Evolutionary conservation across 1,284 basidiomycete species (phyloP), one percentile per base, ranked within the genome.

Genomic region (Schizophyllum commune): DNA sequence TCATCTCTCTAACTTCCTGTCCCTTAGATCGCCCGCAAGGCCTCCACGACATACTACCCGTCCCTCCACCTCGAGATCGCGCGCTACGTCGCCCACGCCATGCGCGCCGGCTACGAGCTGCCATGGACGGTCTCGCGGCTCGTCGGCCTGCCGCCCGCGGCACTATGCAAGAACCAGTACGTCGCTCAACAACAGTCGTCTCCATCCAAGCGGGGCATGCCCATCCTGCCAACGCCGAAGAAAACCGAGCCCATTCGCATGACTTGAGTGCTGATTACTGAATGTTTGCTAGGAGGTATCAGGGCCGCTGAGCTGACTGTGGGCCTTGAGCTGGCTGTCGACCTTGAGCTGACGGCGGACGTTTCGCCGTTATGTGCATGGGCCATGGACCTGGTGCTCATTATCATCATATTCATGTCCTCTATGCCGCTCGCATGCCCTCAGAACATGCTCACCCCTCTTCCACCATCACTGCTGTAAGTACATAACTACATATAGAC

Each of bases 21-120:
- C 32, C 52, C 5, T 8, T 69, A 97, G 94, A 92, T 95, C 53
- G 84, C 93, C 1, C 88, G 95, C 60, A 96, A 96, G 73, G 93
- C 95, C 7, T 96, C 94, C 6, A 86, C 89, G 13, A 88, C 90
- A 9, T 96, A 96, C 72, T 98, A 98, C 72, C 93, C 94, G 0
- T 89, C 86, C 1, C 82, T 98, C 2, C 95, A 98, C 71, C 85
- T 97, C 56, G 95, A 97, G 74, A 79, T 98, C 56, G 83, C 93
- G 1, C 84, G 94, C 22, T 97, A 96, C 71, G 80, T 96, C 64
- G 77, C 81, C 0, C 79, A 85, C 63, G 84, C 88, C 1, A 70
- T 71, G 9, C 76, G 80, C 9, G 82, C 89, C n/a, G 82, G 83
- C 22, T 88, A 83, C 66, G 88, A 91, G 64, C 70, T 93, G 21